Percentiles rank a stretch among this genome's conserved stretches.
These are phyloP conservation scores for Podaxis pistillaris DNA, from an alignment of 768 basidiomycete species.

Conservation along the genomic window DNA sequence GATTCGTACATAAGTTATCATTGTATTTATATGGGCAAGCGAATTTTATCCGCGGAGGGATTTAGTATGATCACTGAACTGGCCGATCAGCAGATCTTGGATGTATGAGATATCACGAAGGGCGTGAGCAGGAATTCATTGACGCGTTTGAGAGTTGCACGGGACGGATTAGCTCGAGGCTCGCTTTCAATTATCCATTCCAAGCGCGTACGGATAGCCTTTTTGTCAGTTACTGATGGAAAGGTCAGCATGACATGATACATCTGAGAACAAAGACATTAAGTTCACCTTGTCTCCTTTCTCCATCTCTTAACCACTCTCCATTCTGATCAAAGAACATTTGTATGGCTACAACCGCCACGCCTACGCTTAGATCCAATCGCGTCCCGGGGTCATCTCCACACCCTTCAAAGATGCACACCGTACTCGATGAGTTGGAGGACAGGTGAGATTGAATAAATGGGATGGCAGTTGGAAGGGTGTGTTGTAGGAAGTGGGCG, in stretches of 20 bases:
- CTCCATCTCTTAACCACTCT: conserved; percentile 16
- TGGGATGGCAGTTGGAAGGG: conserved; percentile 14
- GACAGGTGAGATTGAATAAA: conserved; percentile 45
- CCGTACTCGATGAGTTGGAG: conserved; percentile 40
- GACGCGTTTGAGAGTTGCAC: conserved; percentile 59
- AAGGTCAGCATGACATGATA: not conserved
- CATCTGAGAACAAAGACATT: not conserved
- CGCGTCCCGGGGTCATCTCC: conserved; percentile 33
- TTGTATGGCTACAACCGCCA: conserved; percentile 58
- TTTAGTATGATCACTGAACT: not conserved
- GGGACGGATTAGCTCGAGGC: conserved; percentile 79
- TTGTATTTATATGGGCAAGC: not conserved
- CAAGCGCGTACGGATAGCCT: conserved; percentile 65
- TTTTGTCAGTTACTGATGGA: conserved; percentile 31
- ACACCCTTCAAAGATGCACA: conserved; percentile 36
- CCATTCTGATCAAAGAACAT: conserved; percentile 59
- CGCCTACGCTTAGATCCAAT: conserved; percentile 61
- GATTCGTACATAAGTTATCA: not conserved
- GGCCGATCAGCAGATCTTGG: too few relatives aligned
- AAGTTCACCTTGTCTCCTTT: not conserved
- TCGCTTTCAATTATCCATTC: conserved; percentile 83
- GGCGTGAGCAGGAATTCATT: conserved; percentile 31
- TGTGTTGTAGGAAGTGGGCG: conserved; percentile 12
- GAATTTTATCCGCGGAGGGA: not conserved
- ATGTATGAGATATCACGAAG: not conserved